phyloP scores from a whole-genome alignment of 148 eudicot species.

The Rhododendron williamsianum region DNA sequence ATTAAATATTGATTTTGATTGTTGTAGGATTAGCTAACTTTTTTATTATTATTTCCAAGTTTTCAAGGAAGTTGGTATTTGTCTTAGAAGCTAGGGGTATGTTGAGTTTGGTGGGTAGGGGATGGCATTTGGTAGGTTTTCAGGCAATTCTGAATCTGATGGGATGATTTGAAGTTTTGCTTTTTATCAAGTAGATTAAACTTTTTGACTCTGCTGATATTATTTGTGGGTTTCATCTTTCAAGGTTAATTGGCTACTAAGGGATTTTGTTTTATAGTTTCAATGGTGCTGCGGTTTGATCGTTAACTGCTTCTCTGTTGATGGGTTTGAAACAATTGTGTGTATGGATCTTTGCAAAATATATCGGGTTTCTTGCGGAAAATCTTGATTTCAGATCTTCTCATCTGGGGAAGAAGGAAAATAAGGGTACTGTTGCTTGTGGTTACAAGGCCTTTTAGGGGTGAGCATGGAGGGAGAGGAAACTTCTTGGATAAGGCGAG shows the following conservation, averaged over 20 bases:
- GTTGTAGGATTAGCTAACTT: not conserved
- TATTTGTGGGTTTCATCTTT: constrained; percentile 7
- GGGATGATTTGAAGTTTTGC: not conserved
- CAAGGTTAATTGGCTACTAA: not conserved
- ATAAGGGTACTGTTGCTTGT: constrained; percentile 8
- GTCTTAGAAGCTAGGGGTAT: constrained; percentile 25
- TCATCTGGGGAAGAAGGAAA: constrained; percentile 13
- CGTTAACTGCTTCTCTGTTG: constrained; percentile 14
- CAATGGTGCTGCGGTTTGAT: constrained; percentile 11
- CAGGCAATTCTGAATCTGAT: not conserved
- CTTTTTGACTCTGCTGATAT: not conserved
- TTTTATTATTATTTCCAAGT: constrained; percentile 8
- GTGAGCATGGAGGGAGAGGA: constrained; percentile 61
- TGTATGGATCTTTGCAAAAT: constrained; percentile 20
- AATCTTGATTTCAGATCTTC: constrained; percentile 12
- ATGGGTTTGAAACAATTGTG: constrained; percentile 28
- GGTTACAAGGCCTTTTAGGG: constrained; percentile 23
- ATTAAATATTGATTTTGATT: not conserved
- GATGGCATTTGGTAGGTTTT: constrained; percentile 1
- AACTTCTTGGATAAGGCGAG: constrained; percentile 72
- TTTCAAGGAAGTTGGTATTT: constrained; percentile 23
- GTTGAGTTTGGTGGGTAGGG: not conserved
- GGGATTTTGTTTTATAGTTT: not conserved
- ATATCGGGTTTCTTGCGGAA: constrained; percentile 14
- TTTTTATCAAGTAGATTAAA: not conserved